Evolutionary conservation across 495 filamentous ascomycete genomes (phyloP).

Genomic region (Lophiostoma macrostomum): DNA sequence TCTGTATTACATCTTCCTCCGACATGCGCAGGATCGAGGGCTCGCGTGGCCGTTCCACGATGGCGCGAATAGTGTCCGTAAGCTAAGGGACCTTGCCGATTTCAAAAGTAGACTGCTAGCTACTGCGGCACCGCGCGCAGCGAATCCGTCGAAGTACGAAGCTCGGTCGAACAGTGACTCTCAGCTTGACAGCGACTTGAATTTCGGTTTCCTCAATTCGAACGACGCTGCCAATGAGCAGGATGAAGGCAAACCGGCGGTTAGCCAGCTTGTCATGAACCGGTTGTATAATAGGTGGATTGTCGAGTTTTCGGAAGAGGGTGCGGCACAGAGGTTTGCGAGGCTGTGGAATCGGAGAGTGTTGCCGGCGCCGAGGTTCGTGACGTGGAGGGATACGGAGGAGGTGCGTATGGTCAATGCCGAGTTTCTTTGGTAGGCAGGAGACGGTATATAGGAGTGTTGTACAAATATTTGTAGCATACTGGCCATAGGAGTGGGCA

Average conservation of each 20-base stretch:
- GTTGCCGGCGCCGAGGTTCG: constrained; percentile 7
- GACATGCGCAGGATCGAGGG: constrained; percentile 23
- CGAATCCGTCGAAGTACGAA: not conserved
- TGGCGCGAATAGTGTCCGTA: not conserved
- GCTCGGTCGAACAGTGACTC: not conserved
- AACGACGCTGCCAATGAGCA: not conserved
- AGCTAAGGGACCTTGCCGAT: constrained; percentile 16
- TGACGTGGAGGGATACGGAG: constrained; percentile 24
- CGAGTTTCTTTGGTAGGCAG: constrained; percentile 30
- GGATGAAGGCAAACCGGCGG: not conserved
- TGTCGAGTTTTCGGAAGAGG: constrained; percentile 35
- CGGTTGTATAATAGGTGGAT: constrained; percentile 33
- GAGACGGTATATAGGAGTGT: not conserved
- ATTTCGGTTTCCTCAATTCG: not conserved
- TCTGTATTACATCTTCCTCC: constrained; percentile 24
- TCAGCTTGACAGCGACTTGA: not conserved
- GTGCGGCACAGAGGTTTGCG: constrained; percentile 37
- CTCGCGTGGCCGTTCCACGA: constrained; percentile 29
- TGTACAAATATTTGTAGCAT: no score
- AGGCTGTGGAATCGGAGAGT: constrained; percentile 35
- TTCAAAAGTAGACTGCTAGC: not conserved
- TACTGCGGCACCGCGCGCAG: not conserved
- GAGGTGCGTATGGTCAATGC: constrained; percentile 21
- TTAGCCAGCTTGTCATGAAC: constrained; percentile 22
- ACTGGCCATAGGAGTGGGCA: no score